These are phyloP conservation scores for Histomonas meleagridis DNA, from an alignment of 208 protist genomes.

Conservation along the genomic window DNA sequence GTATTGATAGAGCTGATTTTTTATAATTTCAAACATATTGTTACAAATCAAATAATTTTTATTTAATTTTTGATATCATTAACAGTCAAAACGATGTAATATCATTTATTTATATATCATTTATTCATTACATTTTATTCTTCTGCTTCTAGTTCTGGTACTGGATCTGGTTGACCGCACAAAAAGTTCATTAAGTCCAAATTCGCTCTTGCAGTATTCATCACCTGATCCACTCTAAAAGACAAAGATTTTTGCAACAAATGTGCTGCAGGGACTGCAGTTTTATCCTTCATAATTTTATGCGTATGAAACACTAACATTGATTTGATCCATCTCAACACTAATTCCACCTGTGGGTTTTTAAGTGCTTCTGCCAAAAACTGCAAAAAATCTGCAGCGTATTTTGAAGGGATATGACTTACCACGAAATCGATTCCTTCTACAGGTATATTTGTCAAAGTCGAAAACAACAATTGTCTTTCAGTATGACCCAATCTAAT, in stretches of 20 bases:
- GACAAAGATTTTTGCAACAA: not conserved
- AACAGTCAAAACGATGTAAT: too few relatives aligned
- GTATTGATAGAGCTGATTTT: too few relatives aligned
- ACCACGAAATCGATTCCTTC: not conserved
- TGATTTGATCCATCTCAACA: not conserved
- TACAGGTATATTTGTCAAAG: not conserved
- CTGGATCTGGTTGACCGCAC: not conserved
- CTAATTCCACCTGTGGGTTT: not conserved
- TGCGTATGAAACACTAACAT: not conserved
- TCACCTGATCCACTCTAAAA: not conserved
- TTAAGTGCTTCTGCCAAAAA: not conserved
- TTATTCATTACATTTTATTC: too few relatives aligned
- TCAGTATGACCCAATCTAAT: constrained; percentile 1
- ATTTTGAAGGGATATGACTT: not conserved
- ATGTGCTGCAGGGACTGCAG: not conserved
- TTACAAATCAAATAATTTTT: too few relatives aligned
- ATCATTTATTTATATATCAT: too few relatives aligned
- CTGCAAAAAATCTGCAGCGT: not conserved
- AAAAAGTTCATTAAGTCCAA: not conserved
- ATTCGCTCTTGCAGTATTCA: not conserved
- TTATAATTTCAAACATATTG: too few relatives aligned
- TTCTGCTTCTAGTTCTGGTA: not conserved
- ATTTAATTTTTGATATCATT: too few relatives aligned
- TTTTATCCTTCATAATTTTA: not conserved
- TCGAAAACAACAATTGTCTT: not conserved